Evolutionary conservation across 306 rosid genomes (phyloP), one percentile per base, ranked within the genome.

Genomic region (Mimosa bimucronata): DNA sequence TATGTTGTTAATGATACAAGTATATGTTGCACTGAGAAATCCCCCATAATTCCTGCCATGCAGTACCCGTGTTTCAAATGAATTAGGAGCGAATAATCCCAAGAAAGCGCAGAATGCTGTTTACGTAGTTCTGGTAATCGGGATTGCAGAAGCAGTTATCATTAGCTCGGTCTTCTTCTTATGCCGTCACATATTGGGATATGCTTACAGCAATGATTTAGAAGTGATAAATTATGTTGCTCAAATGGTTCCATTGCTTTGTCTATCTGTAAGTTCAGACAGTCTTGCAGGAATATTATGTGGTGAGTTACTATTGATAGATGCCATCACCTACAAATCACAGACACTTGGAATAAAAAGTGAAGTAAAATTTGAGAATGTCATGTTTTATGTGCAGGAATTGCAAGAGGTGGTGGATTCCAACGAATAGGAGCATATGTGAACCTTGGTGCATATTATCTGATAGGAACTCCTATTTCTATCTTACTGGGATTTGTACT

Each of bases 51-150:
- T 9, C 40, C 40, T 77, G 62, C 46, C 52, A 62, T 72, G 77
- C 67, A 93, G 94, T 31, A 91, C 92, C 62, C 88, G 93, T 0
- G 88, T 88, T 46, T 88, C 94, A 4, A 93, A 93, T 66, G 94
- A 87, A 82, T 41, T 93, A 50, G 93, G 98, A 71, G 94, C 89
- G 15, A 90, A 88, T 45, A 88, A 88, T 82, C 86, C 91, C 19
- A 66, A 44, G 31, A 90, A 80, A 40, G 92, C 91, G 3, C 71
- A 65, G 67, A 57, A 84, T 7, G 80, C 88, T 29, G 87, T 87
- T 58, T 30, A 45, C 12, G 89, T 79, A 0, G 89, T 74, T 19
- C 72, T 72, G 66, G 79, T 80, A 71, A 66, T 91, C 19, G 91
- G 86, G 7, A 28, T 84, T 9, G 82, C 21, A 2, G 97, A 88